Evolutionary conservation across 768 basidiomycete species (phyloP), one percentile per base, ranked within the genome.

Genomic region (Ramaria sp.): DNA sequence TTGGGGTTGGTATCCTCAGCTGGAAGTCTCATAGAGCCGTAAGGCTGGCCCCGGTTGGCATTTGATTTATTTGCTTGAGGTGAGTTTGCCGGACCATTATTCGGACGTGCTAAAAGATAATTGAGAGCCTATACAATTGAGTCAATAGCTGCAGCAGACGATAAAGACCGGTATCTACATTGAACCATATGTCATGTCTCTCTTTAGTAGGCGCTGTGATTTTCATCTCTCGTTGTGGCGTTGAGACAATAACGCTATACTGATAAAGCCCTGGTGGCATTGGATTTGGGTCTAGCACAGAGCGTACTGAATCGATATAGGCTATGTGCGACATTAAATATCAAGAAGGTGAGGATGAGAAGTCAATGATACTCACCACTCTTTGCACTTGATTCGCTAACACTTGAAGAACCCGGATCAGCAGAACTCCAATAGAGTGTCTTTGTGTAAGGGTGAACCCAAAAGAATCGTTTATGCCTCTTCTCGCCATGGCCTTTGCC

Each of bases 361-460:
- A 24, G 39, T 5, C 45, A 24, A 2, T 18, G 25, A 2, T 3
- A 81, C 93, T 61, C 70, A 97, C 95, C 92, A 67, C 90, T 94
- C 81, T 96, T 97, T 13, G 95, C 89, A 65, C 85, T 94, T 7
- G 90, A 90, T 71, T 97, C 93, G 1, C 85, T 80, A 16, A 91
- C 88, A 61, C 83, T 83, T 37, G 81, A 79, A 24, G 89, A 88
- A 27, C 91, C 93, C 48, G 95, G 96, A 70, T 98, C 95, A 9
- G 83, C 81, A 16, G 88, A 85, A 63, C 90, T 91, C 96, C 96
- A 99, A 68, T 98, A 97, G 56, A 99, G 63, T 4, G 93, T 97
- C 73, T 90, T 91, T 38, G 94, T 98, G 66, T 98, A 99, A 18
- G 96, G 96, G 69, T 98, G 95, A n/a, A 99, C 84, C 96, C 96